A percentile compares a stretch with the other conserved stretches of the same genome.
Conservation (phyloP, 331 rosid genomes). For the Phaseolus coccineus region DNA sequence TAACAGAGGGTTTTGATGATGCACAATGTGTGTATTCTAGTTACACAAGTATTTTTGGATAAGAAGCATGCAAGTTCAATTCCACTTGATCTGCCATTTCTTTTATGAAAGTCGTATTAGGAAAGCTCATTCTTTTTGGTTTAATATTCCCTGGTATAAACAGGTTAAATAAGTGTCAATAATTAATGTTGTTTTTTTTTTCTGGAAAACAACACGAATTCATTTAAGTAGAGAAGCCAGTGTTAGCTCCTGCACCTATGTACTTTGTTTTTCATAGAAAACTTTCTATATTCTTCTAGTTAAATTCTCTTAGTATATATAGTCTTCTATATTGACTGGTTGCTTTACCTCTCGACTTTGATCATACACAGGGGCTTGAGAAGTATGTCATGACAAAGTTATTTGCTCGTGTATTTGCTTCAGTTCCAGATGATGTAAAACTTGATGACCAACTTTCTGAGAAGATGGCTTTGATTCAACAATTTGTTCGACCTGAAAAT, state of each 20-base stretch:
- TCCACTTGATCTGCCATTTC: conserved; percentile 10
- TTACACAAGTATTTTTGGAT: conserved; percentile 2
- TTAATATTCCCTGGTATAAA: conserved; percentile 7
- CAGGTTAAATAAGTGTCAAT: neutral
- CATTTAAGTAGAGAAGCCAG: conserved; percentile 8
- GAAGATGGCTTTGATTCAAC: conserved; percentile 91
- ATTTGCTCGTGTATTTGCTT: conserved; percentile 92
- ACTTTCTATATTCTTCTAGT: conserved; percentile 21
- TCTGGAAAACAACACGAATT: conserved; percentile 17
- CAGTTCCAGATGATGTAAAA: conserved; percentile 83
- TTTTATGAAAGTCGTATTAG: neutral
- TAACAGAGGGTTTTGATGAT: conserved; percentile 11
- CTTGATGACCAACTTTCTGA: conserved; percentile 81
- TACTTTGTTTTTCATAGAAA: conserved; percentile 27
- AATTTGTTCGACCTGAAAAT: conserved; percentile 90
- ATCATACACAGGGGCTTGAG: conserved; percentile 88
- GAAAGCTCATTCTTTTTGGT: conserved; percentile 24
- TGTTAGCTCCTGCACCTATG: conserved; percentile 8
- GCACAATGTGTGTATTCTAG: conserved; percentile 23
- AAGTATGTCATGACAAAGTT: conserved; percentile 99
- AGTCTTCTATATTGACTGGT: conserved; percentile 44
- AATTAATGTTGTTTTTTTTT: conserved; percentile 17
- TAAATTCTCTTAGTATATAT: conserved; percentile 12
- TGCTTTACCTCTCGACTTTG: conserved; percentile 37
- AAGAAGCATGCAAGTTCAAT: conserved; percentile 9